phyloP scores from a whole-genome alignment of 805 yeast genomes.

The Candida fluviatilis region DNA sequence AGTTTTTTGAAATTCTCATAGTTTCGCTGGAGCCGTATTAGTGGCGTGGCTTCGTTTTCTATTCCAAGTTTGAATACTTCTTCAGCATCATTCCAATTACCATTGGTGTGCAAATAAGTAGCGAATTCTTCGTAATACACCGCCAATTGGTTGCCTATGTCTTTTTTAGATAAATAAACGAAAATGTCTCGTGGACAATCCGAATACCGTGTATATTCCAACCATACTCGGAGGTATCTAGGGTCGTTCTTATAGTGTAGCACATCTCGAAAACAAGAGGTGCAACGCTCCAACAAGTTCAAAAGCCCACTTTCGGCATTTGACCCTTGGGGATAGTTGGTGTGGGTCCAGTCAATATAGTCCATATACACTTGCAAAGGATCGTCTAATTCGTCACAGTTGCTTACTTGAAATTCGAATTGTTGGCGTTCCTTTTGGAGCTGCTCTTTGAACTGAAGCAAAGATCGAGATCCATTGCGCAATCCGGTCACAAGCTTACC shows the following conservation, averaged over 20 bases:
- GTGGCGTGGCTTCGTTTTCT: constrained; percentile 61
- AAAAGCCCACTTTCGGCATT: constrained; percentile 63
- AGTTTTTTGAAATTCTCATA: constrained; percentile 43
- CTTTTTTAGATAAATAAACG: constrained; percentile 63
- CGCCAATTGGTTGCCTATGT: constrained; percentile 66
- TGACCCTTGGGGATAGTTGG: constrained; percentile 58
- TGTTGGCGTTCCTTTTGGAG: constrained; percentile 33
- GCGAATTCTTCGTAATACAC: constrained; percentile 80
- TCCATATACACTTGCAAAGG: constrained; percentile 75
- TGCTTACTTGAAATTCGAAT: constrained; percentile 48
- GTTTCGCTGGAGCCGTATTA: constrained; percentile 25
- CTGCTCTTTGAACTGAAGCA: constrained; percentile 19
- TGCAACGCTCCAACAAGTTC: constrained; percentile 63
- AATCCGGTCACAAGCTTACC: constrained; percentile 47
- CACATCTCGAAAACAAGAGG: constrained; percentile 61
- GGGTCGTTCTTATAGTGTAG: constrained; percentile 76
- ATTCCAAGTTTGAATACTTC: constrained; percentile 60
- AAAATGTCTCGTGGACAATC: constrained; percentile 71
- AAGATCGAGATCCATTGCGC: constrained; percentile 14
- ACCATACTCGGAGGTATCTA: constrained; percentile 76
- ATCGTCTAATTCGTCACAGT: constrained; percentile 68
- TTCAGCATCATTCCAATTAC: constrained; percentile 50
- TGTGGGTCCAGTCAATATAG: constrained; percentile 70
- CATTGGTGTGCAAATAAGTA: constrained; percentile 48
- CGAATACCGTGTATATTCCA: constrained; percentile 64